A percentile compares a stretch with the other conserved stretches of the same genome.
Conservation (phyloP, 148 eudicot genomes). For the Euryodendron excelsum region DNA sequence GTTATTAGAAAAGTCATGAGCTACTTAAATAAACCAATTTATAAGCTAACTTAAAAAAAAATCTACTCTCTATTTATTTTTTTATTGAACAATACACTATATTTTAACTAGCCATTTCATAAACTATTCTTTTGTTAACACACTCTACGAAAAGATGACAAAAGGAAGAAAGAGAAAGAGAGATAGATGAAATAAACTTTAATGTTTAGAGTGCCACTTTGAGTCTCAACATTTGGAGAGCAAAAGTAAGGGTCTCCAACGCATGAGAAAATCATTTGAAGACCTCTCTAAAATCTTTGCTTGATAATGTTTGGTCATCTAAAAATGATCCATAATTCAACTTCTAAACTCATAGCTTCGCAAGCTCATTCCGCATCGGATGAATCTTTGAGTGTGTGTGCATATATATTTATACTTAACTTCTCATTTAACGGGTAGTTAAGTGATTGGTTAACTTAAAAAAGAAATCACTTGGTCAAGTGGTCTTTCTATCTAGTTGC, state of each 20-base stretch:
- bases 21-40: no score
- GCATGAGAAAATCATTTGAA: neutral
- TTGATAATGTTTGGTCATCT: neutral
- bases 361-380: no score
- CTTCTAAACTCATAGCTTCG: neutral
- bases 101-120: no score
- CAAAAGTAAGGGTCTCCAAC: neutral
- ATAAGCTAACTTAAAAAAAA: no score
- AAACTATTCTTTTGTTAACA: neutral
- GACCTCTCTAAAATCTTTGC: neutral
- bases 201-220: neutral
- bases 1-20: neutral
- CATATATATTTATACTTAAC: no score
- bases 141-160: neutral
- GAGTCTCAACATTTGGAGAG: neutral
- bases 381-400: no score
- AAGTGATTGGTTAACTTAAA: no score
- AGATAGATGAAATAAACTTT: neutral
- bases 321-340: neutral
- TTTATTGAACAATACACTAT: neutral
- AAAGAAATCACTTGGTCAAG: no score
- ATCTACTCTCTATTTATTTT: no score
- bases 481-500: no score
- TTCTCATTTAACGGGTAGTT: no score
- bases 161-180: neutral